Evolutionary conservation across 176 grass and related monocot genomes (phyloP).

Genomic region (Eragrostis curvula): DNA sequence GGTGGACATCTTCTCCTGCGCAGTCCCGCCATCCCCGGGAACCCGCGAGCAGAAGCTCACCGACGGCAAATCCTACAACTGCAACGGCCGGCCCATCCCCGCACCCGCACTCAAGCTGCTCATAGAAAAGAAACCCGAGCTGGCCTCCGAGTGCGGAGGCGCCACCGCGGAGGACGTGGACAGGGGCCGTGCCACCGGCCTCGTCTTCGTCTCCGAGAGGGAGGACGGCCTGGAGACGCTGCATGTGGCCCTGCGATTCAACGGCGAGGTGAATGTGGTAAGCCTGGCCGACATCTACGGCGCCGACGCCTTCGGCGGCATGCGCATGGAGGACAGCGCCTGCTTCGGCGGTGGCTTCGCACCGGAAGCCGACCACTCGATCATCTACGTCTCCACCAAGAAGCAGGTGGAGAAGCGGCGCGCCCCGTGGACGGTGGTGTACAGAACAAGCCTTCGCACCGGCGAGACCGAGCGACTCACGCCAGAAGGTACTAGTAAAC

Average conservation of each 20-base stretch:
- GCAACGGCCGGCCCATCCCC: conserved; percentile 34
- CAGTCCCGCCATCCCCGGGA: background rate
- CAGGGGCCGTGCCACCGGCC: conserved; percentile 30
- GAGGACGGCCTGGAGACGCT: conserved; percentile 48
- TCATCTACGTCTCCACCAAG: conserved; percentile 57
- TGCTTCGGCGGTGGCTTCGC: conserved; percentile 38
- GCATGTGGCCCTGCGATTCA: conserved; percentile 29
- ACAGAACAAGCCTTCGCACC: conserved; percentile 37
- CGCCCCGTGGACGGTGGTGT: conserved; percentile 46
- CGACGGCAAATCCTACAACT: conserved; percentile 50
- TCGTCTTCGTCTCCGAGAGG: conserved; percentile 61
- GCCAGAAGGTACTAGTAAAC: background rate
- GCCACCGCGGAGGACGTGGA: conserved; percentile 33
- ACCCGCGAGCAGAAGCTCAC: conserved; percentile 32
- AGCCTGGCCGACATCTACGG: conserved; percentile 43
- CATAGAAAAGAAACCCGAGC: conserved; percentile 21
- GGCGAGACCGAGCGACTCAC: conserved; percentile 42
- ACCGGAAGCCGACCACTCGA: conserved; percentile 1
- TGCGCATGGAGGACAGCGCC: conserved; percentile 52
- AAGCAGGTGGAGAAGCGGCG: conserved; percentile 24
- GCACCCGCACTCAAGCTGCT: background rate
- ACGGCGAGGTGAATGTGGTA: conserved; percentile 16
- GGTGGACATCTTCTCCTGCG: conserved; percentile 49
- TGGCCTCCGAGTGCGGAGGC: conserved; percentile 27
- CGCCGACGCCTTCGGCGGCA: conserved; percentile 10